A percentile compares a stretch with the other conserved stretches of the same genome.
Evolutionary conservation across 139 green algal genomes (phyloP).

Genomic region (Chlamydomonas schloesseri): DNA sequence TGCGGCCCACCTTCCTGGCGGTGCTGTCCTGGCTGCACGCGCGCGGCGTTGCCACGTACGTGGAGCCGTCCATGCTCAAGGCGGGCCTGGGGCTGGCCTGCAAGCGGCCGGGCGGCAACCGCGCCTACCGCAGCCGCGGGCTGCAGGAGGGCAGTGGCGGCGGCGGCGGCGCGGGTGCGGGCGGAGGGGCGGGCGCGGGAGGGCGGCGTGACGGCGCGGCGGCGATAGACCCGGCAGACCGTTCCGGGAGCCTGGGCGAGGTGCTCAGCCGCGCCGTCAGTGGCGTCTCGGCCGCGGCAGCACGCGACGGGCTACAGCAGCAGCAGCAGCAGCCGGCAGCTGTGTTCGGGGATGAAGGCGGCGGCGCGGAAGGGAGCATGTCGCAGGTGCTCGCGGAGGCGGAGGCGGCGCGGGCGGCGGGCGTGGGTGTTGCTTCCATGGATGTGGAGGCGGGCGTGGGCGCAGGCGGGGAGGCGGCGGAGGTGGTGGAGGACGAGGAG

Average conservation of each 20-base stretch:
- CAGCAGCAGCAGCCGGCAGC: no score
- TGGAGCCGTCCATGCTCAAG: conserved; percentile 32
- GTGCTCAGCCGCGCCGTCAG: no score
- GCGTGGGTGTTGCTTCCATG: no score
- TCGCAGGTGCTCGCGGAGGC: neutral
- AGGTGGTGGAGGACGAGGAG: neutral
- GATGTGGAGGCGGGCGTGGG: neutral
- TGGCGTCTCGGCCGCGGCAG: no score
- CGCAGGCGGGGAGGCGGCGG: neutral
- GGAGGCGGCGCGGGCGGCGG: neutral
- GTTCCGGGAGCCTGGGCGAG: no score
- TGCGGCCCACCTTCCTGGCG: conserved; percentile 12
- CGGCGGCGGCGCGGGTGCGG: neutral
- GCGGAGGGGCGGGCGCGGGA: neutral
- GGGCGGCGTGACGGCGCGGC: no score
- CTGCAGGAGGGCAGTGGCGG: neutral
- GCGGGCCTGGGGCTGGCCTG: neutral
- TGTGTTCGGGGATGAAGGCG: no score
- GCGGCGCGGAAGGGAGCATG: no score
- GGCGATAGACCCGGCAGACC: no score
- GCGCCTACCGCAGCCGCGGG: neutral
- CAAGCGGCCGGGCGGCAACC: neutral
- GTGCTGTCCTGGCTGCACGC: conserved; percentile 39
- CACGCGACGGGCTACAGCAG: no score
- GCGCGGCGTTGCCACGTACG: conserved; percentile 20